Evolutionary conservation across 176 grass and related monocot species (phyloP), one percentile per base, ranked within the genome.

Genomic region (Poa pratensis): DNA sequence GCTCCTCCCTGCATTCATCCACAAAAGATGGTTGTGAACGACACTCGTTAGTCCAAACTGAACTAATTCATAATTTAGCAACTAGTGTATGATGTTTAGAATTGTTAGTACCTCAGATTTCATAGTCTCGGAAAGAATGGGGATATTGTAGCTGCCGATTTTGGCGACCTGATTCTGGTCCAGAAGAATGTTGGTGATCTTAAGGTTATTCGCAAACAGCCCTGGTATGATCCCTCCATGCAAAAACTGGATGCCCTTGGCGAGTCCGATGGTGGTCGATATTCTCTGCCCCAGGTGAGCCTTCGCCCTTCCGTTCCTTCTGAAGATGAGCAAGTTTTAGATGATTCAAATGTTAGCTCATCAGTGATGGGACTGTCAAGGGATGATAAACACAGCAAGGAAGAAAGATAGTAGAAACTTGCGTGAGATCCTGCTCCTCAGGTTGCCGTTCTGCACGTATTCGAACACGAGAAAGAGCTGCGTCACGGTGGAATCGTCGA

Each of bases 191-290:
- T 90, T 98, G 32, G 82, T 92, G 75, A 98, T 95, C 81, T 91
- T 89, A 74, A 98, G 57, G 82, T 95, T 94, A 84, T 98, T 98
- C 5, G 83, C 90, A 71, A 93, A 92, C 6, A 98, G 83, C 0
- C 95, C 95, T 51, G 95, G 95, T 62, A 95, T 92, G 76, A 90
- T 90, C 13, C 90, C 95, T 49, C 78, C 92, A 80, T 97, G 95
- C 82, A 97, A 89, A 77, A 97, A 95, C 83, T 95, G 92, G 14
- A 98, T 91, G 77, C 95, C 95, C 81, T 90, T 98, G 13, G 95
- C 93, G 60, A 95, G 83, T 7, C 89, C 89, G 45, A 93, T 95
- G 4, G 80, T 74, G 20, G 91, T 66, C 57, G 76, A 81, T n/a
- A 92, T 94, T 78, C 93, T 98, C 85, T 93, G 93, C 86, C 81